Evolutionary conservation across 2,329 filamentous ascomycete species (phyloP), one percentile per base, ranked within the genome.

Genomic region (Cadophora sp.): DNA sequence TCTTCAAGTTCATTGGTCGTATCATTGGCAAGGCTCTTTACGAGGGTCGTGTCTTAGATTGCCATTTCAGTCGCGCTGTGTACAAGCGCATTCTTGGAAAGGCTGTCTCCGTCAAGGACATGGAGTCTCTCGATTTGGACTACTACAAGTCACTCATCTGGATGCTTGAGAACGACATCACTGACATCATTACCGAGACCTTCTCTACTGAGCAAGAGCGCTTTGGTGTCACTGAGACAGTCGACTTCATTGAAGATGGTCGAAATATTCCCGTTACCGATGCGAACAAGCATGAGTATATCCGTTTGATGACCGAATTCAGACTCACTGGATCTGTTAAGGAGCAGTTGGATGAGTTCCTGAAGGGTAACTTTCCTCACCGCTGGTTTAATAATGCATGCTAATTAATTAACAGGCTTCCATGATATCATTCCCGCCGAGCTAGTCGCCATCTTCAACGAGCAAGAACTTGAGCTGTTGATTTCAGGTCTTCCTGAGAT

Each of bases 101-200:
- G 79, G 89, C 93, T 3, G 95, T 98, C 48, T 97, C 94, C 9
- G 91, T 99, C 80, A 99, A 99, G 83, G 96, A 99, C 76, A 98
- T 99, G 94, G 96, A 99, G 80, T 97, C 94, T 24, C 91, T 99
- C 69, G 96, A 99, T 78, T 90, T 97, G 3, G 95, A 99, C 76
- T 99, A 99, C 82, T 97, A 98, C 87, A 99, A 98, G 80, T 98
- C 95, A 16, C 86, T 99, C 24, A 89, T 96, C 68, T 99, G 96
- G 96, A 98, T 99, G 89, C 85, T 98, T 66, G 93, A 97, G 78
- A 98, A 99, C 75, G 95, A 99, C 77, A 99, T 99, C 74, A 97
- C 94, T 4, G 96, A 98, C 76, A 94, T 98, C 76, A 96, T 98
- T 74, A 96, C 93, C 2, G 95, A 99, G 81, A 97, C 93, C 1